Percentiles rank a stretch among this genome's conserved stretches.
phyloP scores from a whole-genome alignment of 2,329 filamentous ascomycete species.

The Venturia pyrina region DNA sequence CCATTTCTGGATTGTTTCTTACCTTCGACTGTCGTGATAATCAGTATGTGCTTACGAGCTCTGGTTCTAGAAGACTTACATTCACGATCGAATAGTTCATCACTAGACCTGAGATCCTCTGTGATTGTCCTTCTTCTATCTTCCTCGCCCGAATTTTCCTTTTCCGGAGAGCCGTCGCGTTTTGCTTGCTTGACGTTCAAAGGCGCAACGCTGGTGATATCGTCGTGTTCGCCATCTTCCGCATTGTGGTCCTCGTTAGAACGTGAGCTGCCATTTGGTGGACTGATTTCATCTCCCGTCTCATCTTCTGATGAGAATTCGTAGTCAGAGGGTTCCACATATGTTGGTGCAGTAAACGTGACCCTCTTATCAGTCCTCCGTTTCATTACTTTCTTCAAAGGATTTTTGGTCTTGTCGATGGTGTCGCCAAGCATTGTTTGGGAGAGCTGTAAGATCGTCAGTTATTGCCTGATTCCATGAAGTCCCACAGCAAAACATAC shows the following conservation, averaged over 20 bases:
- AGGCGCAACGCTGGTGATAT: constrained; percentile 22
- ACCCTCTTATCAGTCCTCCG: constrained; percentile 77
- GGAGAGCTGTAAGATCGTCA: constrained; percentile 41
- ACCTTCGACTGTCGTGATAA: neutral
- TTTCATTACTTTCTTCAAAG: constrained; percentile 74
- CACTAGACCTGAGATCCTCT: constrained; percentile 41
- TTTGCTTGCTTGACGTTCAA: constrained; percentile 26
- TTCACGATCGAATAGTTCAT: constrained; percentile 52
- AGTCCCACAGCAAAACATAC: constrained; percentile 42
- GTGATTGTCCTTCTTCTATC: constrained; percentile 16
- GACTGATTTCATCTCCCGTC: constrained; percentile 35
- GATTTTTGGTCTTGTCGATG: constrained; percentile 70
- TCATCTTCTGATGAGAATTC: constrained; percentile 80
- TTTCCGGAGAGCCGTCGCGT: constrained; percentile 18
- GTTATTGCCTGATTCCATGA: neutral
- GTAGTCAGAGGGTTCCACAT: constrained; percentile 77
- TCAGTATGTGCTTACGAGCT: constrained; percentile 1
- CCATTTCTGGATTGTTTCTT: constrained; percentile 49
- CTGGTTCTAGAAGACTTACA: constrained; percentile 19
- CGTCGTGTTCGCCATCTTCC: constrained; percentile 16
- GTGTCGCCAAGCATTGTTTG: constrained; percentile 63
- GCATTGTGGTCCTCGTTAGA: constrained; percentile 1
- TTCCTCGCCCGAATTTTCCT: constrained; percentile 14
- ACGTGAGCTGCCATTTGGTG: neutral
- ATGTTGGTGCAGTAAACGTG: constrained; percentile 74